These are phyloP conservation scores for Populus ilicifolia DNA, from an alignment of 345 rosid species.

Conservation along the genomic window DNA sequence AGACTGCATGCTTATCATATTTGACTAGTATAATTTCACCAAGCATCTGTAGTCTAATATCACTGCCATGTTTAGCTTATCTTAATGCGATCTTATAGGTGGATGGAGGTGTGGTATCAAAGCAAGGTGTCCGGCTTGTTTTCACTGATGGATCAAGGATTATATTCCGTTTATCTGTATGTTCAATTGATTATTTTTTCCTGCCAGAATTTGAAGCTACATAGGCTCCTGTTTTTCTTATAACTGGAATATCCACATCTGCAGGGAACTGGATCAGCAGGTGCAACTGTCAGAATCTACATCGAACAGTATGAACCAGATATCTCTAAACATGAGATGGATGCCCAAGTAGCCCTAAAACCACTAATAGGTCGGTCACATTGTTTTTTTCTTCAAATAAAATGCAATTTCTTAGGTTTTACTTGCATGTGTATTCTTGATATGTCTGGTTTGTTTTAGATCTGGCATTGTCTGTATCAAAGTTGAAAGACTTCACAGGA, in stretches of 20 bases:
- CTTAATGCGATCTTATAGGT: slow-evolving; percentile 45
- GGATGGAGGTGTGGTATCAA: slow-evolving; percentile 84
- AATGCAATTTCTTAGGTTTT: neutral
- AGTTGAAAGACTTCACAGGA: slow-evolving; percentile 82
- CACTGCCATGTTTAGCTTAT: slow-evolving; percentile 10
- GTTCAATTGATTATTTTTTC: slow-evolving; percentile 18
- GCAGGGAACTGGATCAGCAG: slow-evolving; percentile 95
- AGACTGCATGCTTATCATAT: neutral
- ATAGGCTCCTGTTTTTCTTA: neutral
- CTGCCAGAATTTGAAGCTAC: slow-evolving; percentile 10
- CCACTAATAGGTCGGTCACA: slow-evolving; percentile 67
- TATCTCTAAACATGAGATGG: slow-evolving; percentile 75
- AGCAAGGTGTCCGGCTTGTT: slow-evolving; percentile 93
- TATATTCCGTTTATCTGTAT: slow-evolving; percentile 79
- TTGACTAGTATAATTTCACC: neutral
- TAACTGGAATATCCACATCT: slow-evolving; percentile 8
- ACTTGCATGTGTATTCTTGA: slow-evolving; percentile 1
- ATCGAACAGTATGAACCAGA: slow-evolving; percentile 80
- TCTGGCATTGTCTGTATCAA: slow-evolving; percentile 76
- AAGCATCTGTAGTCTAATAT: neutral
- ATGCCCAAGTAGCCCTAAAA: slow-evolving; percentile 81
- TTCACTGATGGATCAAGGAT: slow-evolving; percentile 89
- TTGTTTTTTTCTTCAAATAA: slow-evolving; percentile 4
- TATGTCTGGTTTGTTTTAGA: slow-evolving; percentile 44
- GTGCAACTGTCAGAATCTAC: slow-evolving; percentile 83